Conservation (phyloP, 345 rosid species). For the Aquilaria malaccensis region DNA sequence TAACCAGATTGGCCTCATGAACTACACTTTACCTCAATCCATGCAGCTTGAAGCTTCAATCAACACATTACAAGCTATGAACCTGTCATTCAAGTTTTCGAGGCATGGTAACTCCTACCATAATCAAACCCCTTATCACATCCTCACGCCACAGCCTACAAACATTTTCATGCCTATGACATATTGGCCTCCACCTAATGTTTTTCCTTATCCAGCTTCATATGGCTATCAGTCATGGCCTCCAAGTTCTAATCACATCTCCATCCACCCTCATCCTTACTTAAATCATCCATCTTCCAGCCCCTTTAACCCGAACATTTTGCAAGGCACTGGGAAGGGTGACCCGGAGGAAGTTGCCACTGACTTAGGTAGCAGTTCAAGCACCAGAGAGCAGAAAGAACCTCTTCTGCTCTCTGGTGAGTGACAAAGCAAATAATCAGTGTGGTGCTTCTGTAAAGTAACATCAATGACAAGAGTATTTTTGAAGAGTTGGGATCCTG, state of each 20-base stretch:
- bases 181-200: constrained; percentile 39
- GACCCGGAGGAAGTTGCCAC: constrained; percentile 21
- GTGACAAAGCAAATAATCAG: constrained; percentile 6
- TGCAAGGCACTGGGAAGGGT: constrained; percentile 13
- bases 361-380: constrained; percentile 32
- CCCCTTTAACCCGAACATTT: constrained; percentile 13
- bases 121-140: constrained; percentile 22
- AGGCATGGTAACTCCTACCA: constrained; percentile 18
- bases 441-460: constrained; percentile 10
- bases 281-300: constrained; percentile 19
- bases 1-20: constrained; percentile 26
- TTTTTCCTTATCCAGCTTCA: constrained; percentile 28
- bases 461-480: not conserved
- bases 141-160: constrained; percentile 29
- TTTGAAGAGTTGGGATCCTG: not conserved
- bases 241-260: constrained; percentile 21
- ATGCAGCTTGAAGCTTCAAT: constrained; percentile 17
- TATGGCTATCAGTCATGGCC: constrained; percentile 30
- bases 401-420: constrained; percentile 5
- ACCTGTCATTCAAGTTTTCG: constrained; percentile 10
- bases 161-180: constrained; percentile 45
- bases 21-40: constrained; percentile 21
- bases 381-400: constrained; percentile 26
- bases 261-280: constrained; percentile 27
- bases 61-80: constrained; percentile 6